Evolutionary conservation across 2,329 filamentous ascomycete species (phyloP), one percentile per base, ranked within the genome.

Genomic region (Sarocladiaceae sp.): DNA sequence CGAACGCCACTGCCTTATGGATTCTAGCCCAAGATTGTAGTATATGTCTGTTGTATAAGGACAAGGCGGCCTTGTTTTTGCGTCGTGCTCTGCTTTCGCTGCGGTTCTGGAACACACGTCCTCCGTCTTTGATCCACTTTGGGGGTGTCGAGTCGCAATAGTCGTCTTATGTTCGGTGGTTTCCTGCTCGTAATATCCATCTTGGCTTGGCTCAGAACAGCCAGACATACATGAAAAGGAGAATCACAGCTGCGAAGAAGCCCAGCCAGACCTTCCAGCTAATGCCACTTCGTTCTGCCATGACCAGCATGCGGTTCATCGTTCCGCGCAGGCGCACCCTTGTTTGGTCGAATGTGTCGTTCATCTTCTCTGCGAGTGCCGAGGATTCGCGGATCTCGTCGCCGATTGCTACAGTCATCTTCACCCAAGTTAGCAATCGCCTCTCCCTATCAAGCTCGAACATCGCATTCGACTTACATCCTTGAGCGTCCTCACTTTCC

Each of bases 301-400:
- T 99, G 51, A 93, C 67, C 58, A 97, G 72, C 94, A 99, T 99
- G 54, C 92, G 79, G 66, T 90, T 96, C 94, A 99, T 97, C 17
- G 95, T 97, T 51, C 93, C 91, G 40, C 86, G 82, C 56, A 99
- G 75, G 57, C 88, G 82, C 50, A 91, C 72, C 29, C 92, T 78
- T 51, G 93, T 95, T 61, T 82, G 84, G 66, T 97, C 93, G 66
- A 97, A 99, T 4, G 84, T 82, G 64, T 96, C 90, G 69, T 97
- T 97, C 86, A 99, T 96, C 71, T 91, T 93, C 62, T 97, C 90
- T 2, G 91, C 88, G 3, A 97, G 79, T 2, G 89, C 86, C 2
- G 90, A 89, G 13, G 88, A 94, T 57, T 96, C 89, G 60, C 93
- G 83, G 63, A 97, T 97, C 71, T 97, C 94, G 64, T 95, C 90